Evolutionary conservation across 148 eudicot genomes (phyloP).

Genomic region (Chenopodium berlandieri): DNA sequence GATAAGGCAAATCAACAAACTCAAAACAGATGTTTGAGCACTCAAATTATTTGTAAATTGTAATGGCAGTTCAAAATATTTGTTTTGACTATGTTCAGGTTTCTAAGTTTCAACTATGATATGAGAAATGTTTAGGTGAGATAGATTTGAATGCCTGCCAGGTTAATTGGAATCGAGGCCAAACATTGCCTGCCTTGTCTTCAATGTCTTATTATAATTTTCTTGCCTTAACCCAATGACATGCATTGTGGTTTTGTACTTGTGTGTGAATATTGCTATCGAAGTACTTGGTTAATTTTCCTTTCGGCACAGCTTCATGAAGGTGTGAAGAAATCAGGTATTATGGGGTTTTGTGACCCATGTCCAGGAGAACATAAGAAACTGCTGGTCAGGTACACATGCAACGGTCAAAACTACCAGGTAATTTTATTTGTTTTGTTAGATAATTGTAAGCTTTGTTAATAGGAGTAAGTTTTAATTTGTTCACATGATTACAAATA

Average conservation of each 20-base stretch:
- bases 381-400: slow-evolving; percentile 65
- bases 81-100: neutral
- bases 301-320: slow-evolving; percentile 68
- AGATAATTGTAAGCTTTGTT: neutral
- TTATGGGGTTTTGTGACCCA: slow-evolving; percentile 98
- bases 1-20: no score
- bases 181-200: no score
- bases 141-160: neutral
- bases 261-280: neutral
- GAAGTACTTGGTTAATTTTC: neutral
- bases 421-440: slow-evolving; percentile 30
- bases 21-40: neutral
- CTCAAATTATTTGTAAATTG: no score
- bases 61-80: no score
- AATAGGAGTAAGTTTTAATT: neutral
- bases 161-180: neutral
- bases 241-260: neutral
- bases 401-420: slow-evolving; percentile 47
- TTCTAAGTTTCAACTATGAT: neutral
- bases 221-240: neutral
- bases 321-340: slow-evolving; percentile 95
- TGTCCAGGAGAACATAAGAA: slow-evolving; percentile 87
- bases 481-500: slow-evolving; percentile 15
- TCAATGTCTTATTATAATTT: no score
- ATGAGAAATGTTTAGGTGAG: no score